Base-by-base conservation (phyloP, 495 filamentous ascomycete genomes). In the Xylaria longipes region DNA sequence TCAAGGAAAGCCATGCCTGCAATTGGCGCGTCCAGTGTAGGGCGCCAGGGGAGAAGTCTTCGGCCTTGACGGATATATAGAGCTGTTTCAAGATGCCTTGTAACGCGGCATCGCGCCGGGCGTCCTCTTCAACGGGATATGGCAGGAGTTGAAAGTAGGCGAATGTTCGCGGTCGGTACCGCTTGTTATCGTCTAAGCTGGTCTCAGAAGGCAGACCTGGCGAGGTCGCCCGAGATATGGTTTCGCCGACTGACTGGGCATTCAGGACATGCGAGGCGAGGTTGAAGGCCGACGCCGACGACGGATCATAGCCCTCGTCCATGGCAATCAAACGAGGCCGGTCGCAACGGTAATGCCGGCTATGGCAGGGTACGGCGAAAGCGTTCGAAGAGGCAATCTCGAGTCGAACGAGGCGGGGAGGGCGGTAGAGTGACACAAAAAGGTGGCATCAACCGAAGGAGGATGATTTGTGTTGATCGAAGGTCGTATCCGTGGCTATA, bases 1-100 rank as follows among this genome's bases (percentile, higher is more conserved):
- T 99, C 77, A 98, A 88, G 11, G 91, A 91, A 31, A 99, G 85
- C 97, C 96, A 99, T 82, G 92, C 94, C 77, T 94, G 88, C 27
- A 99, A 90, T 86, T 98, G 95, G 74, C 96, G 89, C 66, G 96
- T 98, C 97, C 97, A 99, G 81, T 98, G 95, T 27, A 97, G 86
- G 15, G 96, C 96, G 20, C 96, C 97, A 0, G 96, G 93, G 64
- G 91, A 88, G 81, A 98, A 98, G 80, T 99, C 97, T 43, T 97
- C 94, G 20, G 96, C 91, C 79, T 94, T 91, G 71, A 98, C 87
- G 35, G 94, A 87, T 76, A 97, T 91, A 78, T 97, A 98, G 33
- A 99, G 91, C 74, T 97, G 92, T 76, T 93, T 94, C 76, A 98
- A 82, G 70, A 97, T 97, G 81, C 95, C 93, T 11, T 89, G 85